Base-by-base conservation (phyloP, 2,329 filamentous ascomycete species). In the Trichoderma guizhouense region DNA sequence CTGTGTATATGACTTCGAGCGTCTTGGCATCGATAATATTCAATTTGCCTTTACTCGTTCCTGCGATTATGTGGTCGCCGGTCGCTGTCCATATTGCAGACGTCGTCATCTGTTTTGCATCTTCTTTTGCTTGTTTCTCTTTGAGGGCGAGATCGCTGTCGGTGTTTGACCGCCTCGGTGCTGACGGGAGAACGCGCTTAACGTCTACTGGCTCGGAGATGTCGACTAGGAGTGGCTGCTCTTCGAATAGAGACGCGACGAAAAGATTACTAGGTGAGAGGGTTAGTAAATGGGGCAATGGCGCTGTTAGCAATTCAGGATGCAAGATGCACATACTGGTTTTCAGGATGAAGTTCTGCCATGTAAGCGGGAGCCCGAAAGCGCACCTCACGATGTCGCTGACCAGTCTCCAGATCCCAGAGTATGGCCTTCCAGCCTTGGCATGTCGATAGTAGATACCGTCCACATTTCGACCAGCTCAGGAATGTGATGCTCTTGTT, bases 351-450 rank as follows among this genome's bases (percentile, higher is more conserved):
- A 71, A 99, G 86, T 83, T 99, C 96, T 4, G 95, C 97, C 76
- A 97, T 97, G 83, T 98, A 99, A 39, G 97, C 93, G 0, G 95
- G 94, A 3, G 95, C 94, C 75, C 95, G 91, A 78, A 99, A 97
- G 75, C 94, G 92, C 77, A 98, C 92, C 76, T 93, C 95, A 75
- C 95, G 91, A 77, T 95, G 85, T 72, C 93, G 86, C 78, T 92
- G 87, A 61, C 89, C 86, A 72, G 89, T 85, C 69, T 88, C 88
- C 72, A 99, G 85, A 81, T 99, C 96, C 96, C 96, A 99, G 0
- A 99, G 86, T 65, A 97, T 94, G 74, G 93, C 95, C 82, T 97
- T 97, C 93, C 95, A 98, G 78, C 97, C 96, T 80, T 98, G 94
- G 58, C 94, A 97, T 12, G 94, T 93, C 72, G 94, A 97, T 71